Conservation (phyloP, 345 rosid genomes). For the Nasturtium officinale region DNA sequence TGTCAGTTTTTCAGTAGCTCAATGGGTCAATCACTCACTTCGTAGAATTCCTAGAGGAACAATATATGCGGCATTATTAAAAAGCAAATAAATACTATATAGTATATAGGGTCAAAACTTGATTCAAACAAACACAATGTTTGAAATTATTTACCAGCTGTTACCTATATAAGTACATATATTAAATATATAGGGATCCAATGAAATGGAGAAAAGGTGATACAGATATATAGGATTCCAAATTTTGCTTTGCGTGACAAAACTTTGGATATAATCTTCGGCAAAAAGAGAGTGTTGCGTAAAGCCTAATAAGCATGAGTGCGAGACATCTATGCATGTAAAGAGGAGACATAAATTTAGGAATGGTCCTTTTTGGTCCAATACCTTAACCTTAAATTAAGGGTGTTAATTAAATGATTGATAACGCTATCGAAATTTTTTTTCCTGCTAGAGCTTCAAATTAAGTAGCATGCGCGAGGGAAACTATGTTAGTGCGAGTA, state of each 20-base stretch:
- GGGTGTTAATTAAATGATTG: conserved; percentile 28
- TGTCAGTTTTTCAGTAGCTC: background rate
- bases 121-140: background rate
- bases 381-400: conserved; percentile 36
- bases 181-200: conserved; percentile 25
- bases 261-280: conserved; percentile 37
- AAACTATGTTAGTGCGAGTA: background rate
- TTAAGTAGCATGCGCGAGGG: conserved; percentile 19
- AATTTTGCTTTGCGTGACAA: conserved; percentile 30
- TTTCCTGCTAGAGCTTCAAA: background rate
- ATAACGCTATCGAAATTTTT: background rate
- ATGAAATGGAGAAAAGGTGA: conserved; percentile 25
- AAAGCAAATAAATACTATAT: background rate
- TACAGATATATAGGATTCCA: conserved; percentile 25
- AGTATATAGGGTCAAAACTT: conserved; percentile 3
- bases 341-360: conserved; percentile 36
- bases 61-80: background rate
- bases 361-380: conserved; percentile 41
- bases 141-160: background rate
- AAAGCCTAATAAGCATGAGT: conserved; percentile 36
- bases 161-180: background rate
- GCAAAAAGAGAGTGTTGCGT: conserved; percentile 45
- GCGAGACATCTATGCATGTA: conserved; percentile 41
- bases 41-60: background rate
- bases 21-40: conserved; percentile 9